Evolutionary conservation across 306 rosid species (phyloP).

Genomic region (Cicer judaicum): DNA sequence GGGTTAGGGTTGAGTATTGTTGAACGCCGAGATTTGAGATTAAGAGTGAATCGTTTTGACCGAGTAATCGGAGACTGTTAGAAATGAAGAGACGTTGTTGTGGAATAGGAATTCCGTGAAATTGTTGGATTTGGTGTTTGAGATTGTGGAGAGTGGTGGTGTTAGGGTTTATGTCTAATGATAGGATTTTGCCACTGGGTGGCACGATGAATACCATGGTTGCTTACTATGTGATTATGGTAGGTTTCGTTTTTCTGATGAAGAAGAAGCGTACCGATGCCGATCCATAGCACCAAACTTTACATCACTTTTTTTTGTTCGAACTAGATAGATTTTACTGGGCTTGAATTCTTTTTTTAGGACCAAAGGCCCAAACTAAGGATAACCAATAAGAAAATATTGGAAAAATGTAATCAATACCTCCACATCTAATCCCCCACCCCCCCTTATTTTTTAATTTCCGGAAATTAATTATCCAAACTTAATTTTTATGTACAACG

Average conservation of each 20-base stretch:
- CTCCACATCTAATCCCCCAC: no score
- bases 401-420: no score
- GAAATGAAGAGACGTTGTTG: conserved; percentile 71
- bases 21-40: conserved; percentile 61
- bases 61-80: conserved; percentile 52
- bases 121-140: conserved; percentile 58
- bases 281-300: no score
- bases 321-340: no score
- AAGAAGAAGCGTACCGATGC: no score
- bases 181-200: conserved; percentile 62
- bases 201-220: conserved; percentile 72
- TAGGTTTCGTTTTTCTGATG: neutral
- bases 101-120: conserved; percentile 53
- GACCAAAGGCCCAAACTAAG: no score
- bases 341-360: no score
- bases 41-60: conserved; percentile 45
- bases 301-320: no score
- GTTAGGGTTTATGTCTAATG: conserved; percentile 61
- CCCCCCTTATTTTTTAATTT: no score
- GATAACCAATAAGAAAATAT: no score
- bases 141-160: conserved; percentile 63
- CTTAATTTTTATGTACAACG: no score
- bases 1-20: conserved; percentile 53
- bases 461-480: no score
- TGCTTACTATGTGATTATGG: neutral